Evolutionary conservation across 257 asterid genomes (phyloP).

Genomic region (Nicotiana noctiflora): DNA sequence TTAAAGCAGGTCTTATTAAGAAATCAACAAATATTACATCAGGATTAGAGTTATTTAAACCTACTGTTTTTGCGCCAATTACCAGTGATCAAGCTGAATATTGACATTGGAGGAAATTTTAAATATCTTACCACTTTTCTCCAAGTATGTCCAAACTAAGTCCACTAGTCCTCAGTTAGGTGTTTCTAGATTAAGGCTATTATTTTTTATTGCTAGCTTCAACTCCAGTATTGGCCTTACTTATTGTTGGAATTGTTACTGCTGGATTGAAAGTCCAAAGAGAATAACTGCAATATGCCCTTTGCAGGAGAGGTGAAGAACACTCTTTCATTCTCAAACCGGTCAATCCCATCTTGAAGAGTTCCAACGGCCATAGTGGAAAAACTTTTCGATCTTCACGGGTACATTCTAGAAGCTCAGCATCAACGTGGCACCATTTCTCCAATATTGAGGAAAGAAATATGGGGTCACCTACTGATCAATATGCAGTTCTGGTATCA

Average conservation of each 20-base stretch:
- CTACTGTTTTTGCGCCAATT: not conserved
- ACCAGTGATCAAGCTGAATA: not conserved
- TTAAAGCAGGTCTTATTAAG: not conserved
- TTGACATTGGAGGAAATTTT: not conserved
- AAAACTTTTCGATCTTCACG: conserved; percentile 29
- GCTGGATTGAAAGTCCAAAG: conserved; percentile 18
- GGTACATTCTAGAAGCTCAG: conserved; percentile 38
- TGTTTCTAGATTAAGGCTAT: not conserved
- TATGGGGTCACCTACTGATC: conserved; percentile 48
- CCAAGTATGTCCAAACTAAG: not conserved
- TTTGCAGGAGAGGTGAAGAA: conserved; percentile 97
- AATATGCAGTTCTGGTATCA: conserved; percentile 83
- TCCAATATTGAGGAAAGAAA: conserved; percentile 38
- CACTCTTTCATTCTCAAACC: conserved; percentile 96
- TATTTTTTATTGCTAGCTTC: not conserved
- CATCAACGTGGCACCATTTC: conserved; percentile 44
- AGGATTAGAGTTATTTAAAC: not conserved
- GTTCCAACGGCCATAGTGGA: conserved; percentile 33
- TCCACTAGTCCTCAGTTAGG: not conserved
- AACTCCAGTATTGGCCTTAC: not conserved
- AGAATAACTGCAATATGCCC: conserved; percentile 15
- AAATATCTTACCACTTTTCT: not conserved
- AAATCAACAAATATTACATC: not conserved
- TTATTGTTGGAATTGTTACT: conserved; percentile 14
- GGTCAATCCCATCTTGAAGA: conserved; percentile 55